phyloP scores from a whole-genome alignment of 208 protist species.

The Wallacemonas collosoma region DNA sequence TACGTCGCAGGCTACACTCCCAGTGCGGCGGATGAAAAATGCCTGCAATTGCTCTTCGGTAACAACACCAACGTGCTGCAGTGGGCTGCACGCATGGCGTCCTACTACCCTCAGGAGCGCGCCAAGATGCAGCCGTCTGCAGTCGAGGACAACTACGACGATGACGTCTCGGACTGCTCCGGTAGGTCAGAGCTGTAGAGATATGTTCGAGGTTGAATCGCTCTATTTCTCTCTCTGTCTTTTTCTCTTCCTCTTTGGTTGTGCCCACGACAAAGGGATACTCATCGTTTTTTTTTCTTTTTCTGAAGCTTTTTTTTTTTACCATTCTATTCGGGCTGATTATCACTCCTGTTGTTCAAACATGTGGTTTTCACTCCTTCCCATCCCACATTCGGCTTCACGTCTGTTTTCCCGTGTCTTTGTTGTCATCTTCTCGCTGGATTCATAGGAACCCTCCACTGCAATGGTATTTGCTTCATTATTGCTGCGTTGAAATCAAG shows the following conservation, averaged over 20 bases:
- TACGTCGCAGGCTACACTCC: conserved; percentile 68
- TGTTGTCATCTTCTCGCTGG: conserved; percentile 13
- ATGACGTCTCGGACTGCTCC: conserved; percentile 4
- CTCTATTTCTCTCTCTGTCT: not conserved
- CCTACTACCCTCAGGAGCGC: conserved; percentile 66
- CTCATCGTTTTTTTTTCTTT: conserved; percentile 4
- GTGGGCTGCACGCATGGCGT: conserved; percentile 72
- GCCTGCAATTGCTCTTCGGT: conserved; percentile 57
- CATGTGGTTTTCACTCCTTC: not conserved
- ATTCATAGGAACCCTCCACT: not conserved
- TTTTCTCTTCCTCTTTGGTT: not conserved
- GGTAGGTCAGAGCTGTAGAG: conserved; percentile 5
- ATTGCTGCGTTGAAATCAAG: too few species aligned
- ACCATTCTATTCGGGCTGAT: not conserved
- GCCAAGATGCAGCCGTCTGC: conserved; percentile 29
- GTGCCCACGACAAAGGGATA: not conserved
- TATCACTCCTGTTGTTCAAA: not conserved
- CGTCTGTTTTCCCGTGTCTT: not conserved
- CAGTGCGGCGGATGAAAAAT: conserved; percentile 48
- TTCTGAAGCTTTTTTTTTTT: not conserved
- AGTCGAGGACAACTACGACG: conserved; percentile 20
- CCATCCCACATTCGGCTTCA: not conserved
- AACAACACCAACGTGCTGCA: conserved; percentile 54
- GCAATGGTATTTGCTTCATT: not conserved
- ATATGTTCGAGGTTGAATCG: not conserved